Base-by-base conservation (phyloP, 179 eudicot genomes). In the Carnegiea gigantea region DNA sequence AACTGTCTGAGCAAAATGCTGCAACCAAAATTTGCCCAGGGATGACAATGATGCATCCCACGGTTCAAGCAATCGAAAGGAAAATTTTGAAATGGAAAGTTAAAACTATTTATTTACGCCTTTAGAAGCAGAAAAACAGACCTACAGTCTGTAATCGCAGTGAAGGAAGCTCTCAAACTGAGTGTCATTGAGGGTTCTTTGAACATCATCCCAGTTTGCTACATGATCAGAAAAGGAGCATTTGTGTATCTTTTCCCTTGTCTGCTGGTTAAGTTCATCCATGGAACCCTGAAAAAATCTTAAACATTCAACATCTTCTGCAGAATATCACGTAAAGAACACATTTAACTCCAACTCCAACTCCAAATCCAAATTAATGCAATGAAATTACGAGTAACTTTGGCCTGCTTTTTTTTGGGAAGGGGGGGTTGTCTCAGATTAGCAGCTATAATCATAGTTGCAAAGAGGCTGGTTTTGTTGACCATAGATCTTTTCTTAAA, bases 191-290 rank as follows among this genome's bases (percentile, higher is more conserved):
- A 95, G 98, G 23, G 90, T 80, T 82, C 84, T 95, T 73, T 81
- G 77, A 67, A 95, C 78, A 20, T 93, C 98, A 73, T 64, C 90
- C 98, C 98, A 95, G 80, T 95, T 95, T n/a, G 91, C 91, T 64
- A 95, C 93, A 70, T 93, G 98, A 38, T 89, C 87, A 2, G 92
- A 86, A 76, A 93, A 86, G 9, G 93, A 77, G 43, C 95, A 93
- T 81, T 88, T 95, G 89, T 93, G 98, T 88, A 95, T 95, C 91
- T 95, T 30, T 30, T 93, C 88, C 93, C 98, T 84, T 95, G 98
- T 26, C 93, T 87, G 82, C 98, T 95, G 7, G 84, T 87, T 72
- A 95, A 85, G 12, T 92, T 90, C 92, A 53, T 89, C 68, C 79
- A 81, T 13, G 98, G 95, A 9, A 95, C 90, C 84, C 83, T 87